Percentiles rank a stretch among this genome's conserved stretches.
These are phyloP conservation scores for Suillus luteus DNA, from an alignment of 768 basidiomycete genomes.

Conservation along the genomic window DNA sequence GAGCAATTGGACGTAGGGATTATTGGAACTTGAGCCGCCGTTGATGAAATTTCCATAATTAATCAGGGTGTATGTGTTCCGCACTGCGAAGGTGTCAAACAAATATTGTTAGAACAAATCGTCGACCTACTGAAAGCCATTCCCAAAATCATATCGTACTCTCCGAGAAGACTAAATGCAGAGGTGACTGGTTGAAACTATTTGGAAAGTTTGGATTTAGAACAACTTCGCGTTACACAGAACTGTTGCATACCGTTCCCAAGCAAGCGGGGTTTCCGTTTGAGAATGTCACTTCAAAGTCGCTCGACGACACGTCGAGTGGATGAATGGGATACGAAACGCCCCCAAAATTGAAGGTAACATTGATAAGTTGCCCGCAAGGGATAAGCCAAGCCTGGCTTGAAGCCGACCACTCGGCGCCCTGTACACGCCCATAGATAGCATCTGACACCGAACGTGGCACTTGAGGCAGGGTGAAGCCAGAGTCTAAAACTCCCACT, in stretches of 20 bases:
- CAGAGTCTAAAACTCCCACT: conserved; percentile 75
- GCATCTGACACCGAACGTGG: conserved; percentile 75
- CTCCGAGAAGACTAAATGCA: conserved; percentile 73
- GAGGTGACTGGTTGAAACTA: conserved; percentile 85
- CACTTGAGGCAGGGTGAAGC: conserved; percentile 72
- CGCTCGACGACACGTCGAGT: conserved; percentile 63
- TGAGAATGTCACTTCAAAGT: conserved; percentile 45
- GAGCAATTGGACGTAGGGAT: conserved; percentile 72
- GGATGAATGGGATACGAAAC: conserved; percentile 71
- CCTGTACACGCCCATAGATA: conserved; percentile 78
- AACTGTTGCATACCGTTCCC: conserved; percentile 55
- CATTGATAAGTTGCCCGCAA: conserved; percentile 69
- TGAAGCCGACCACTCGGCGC: conserved; percentile 60
- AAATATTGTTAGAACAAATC: neutral
- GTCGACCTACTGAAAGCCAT: conserved; percentile 69
- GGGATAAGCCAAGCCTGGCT: conserved; percentile 72
- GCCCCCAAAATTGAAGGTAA: conserved; percentile 75
- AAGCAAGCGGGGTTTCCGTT: conserved; percentile 61
- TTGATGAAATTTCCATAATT: conserved; percentile 72
- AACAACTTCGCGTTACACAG: neutral
- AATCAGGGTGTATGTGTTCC: conserved; percentile 72
- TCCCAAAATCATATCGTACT: conserved; percentile 83
- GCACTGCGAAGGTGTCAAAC: conserved; percentile 47
- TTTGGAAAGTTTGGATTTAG: conserved; percentile 13
- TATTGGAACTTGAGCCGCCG: conserved; percentile 44